Evolutionary conservation across 352 stramenopile species (phyloP).

Genomic region (Globisporangium cederbergense): DNA sequence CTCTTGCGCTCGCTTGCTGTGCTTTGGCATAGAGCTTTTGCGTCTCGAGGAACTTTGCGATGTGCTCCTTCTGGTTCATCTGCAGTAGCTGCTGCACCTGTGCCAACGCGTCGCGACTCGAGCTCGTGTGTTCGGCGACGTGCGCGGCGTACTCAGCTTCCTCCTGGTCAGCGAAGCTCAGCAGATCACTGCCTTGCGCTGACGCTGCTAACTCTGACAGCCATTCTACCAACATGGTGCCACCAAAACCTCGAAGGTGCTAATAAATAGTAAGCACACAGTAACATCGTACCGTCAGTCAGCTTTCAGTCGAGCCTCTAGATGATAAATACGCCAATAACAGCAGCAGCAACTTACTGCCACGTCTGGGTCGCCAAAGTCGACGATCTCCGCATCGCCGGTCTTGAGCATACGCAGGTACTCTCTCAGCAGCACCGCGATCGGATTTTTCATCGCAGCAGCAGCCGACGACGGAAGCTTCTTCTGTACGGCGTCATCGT

Average conservation of each 20-base stretch:
- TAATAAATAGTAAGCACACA: constrained; percentile 2
- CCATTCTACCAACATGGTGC: constrained; percentile 20
- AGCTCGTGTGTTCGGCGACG: constrained; percentile 28
- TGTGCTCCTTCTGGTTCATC: constrained; percentile 37
- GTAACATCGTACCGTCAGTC: not conserved
- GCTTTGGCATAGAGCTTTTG: constrained; percentile 31
- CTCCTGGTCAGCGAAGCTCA: constrained; percentile 16
- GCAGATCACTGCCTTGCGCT: not conserved
- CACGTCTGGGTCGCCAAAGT: constrained; percentile 42
- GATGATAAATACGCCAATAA: not conserved
- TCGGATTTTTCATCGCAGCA: constrained; percentile 16
- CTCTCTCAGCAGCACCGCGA: constrained; percentile 34
- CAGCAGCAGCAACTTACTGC: constrained; percentile 16
- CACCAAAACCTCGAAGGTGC: constrained; percentile 36
- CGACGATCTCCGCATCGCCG: constrained; percentile 24
- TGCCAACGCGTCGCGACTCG: constrained; percentile 33
- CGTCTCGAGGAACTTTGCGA: constrained; percentile 31
- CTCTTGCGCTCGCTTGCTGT: constrained; percentile 13
- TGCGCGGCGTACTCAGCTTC: constrained; percentile 35
- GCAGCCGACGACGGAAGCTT: not conserved
- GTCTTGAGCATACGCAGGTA: constrained; percentile 34
- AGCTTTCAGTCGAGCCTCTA: not conserved
- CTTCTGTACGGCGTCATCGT: not conserved
- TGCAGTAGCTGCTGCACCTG: constrained; percentile 39
- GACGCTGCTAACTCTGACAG: constrained; percentile 17